Evolutionary conservation across 2,329 filamentous ascomycete genomes (phyloP), one percentile per base, ranked within the genome.

Genomic region (Exophiala viscosa): DNA sequence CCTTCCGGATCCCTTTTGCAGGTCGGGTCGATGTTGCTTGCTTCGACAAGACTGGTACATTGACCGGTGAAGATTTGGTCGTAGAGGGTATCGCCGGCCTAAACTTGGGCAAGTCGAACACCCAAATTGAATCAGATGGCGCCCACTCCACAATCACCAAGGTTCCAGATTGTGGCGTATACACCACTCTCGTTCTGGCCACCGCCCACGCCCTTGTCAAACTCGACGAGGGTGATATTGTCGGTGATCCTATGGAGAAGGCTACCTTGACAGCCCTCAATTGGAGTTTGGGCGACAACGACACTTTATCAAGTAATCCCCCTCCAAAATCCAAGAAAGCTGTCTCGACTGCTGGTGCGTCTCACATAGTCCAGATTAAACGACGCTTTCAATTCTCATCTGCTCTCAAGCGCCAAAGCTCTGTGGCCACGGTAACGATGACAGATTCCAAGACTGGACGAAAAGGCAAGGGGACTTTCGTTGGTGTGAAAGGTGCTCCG

Each of bases 231-330:
- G 93, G 93, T 15, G 93, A 99, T 10, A 87, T 97, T 62, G 93
- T 99, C 40, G 93, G 93, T 65, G 93, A 99, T 66, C 93, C 93
- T 2, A 99, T 99, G 93, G 93, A 99, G 68, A 97, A 97, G 73
- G 93, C 93, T 40, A 97, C 93, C 1, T 76, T 99, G 23, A 77
- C 80, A 44, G 90, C 92, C 50, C 84, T 99, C 9, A 91, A 92
- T 48, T 99, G 93, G 93, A 85, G 81, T 51, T 80, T 99, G n/a
- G 91, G 91, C 43, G 86, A 84, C 65, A 93, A 96, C 61, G 92
- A 99, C 65, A 85, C 81, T 31, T 80, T 99, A 13, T 83, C 83
- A 23, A 87, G 84, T 69, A 90, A 88, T 67, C 70, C 76, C 9
- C 67, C 72, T 2, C 67, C 73, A 11, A 69, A 74, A n/a, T 71